Conservation (phyloP, 306 rosid species). For the Trifolium dubium region DNA sequence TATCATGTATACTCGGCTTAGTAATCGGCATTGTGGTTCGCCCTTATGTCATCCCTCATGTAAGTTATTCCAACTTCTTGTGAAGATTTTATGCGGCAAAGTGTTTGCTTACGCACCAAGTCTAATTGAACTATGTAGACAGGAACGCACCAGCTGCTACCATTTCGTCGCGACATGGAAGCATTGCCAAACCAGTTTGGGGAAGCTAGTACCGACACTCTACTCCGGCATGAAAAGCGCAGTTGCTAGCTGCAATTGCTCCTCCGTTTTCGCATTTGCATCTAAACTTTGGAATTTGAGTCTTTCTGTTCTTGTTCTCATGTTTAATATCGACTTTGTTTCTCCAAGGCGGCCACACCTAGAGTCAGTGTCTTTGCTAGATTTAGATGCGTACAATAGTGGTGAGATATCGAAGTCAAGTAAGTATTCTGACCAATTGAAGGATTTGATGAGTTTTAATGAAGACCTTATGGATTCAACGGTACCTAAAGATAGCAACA, state of each 20-base stretch:
- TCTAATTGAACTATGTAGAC: constrained; percentile 60
- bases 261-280: constrained; percentile 29
- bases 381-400: constrained; percentile 51
- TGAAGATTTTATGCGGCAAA: neutral
- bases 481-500: constrained; percentile 32
- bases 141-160: constrained; percentile 53
- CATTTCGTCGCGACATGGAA: constrained; percentile 61
- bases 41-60: constrained; percentile 51
- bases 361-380: constrained; percentile 61
- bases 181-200: constrained; percentile 69
- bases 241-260: constrained; percentile 54
- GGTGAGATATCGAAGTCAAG: constrained; percentile 47
- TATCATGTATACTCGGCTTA: constrained; percentile 52
- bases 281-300: constrained; percentile 49
- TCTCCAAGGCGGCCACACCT: constrained; percentile 41
- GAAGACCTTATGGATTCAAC: constrained; percentile 29
- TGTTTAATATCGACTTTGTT: constrained; percentile 42
- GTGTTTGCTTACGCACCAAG: constrained; percentile 34
- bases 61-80: constrained; percentile 46
- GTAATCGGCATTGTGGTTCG: constrained; percentile 48
- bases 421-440: constrained; percentile 65
- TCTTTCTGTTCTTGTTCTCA: constrained; percentile 49
- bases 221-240: constrained; percentile 74
- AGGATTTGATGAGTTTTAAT: constrained; percentile 50
- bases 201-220: constrained; percentile 57